Conservation (phyloP, 2,329 filamentous ascomycete genomes). For the Lachnellula subtilissima region DNA sequence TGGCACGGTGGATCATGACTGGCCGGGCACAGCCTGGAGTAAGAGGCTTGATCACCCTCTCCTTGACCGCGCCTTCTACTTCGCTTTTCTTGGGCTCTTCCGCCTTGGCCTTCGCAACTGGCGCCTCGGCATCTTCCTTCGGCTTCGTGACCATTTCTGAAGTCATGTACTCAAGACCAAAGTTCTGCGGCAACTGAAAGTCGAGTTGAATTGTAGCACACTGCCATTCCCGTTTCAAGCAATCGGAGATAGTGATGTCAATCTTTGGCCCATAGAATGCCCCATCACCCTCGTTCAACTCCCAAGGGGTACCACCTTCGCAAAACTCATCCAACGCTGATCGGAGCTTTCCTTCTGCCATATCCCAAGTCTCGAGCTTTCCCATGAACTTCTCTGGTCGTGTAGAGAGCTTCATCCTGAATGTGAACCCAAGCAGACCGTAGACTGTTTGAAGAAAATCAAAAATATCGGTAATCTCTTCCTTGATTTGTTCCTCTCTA, state of each 20-base stretch:
- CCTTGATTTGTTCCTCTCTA: constrained; percentile 67
- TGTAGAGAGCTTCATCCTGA: constrained; percentile 93
- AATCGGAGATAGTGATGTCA: constrained; percentile 90
- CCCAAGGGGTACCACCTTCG: constrained; percentile 66
- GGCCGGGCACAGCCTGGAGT: constrained; percentile 70
- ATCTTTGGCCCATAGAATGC: constrained; percentile 99
- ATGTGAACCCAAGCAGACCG: constrained; percentile 79
- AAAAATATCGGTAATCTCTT: constrained; percentile 77
- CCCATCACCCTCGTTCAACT: constrained; percentile 88
- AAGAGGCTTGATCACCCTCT: constrained; percentile 45
- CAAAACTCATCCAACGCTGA: constrained; percentile 76
- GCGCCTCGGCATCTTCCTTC: constrained; percentile 33
- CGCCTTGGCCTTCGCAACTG: constrained; percentile 36
- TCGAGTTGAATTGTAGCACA: constrained; percentile 94
- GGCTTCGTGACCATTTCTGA: constrained; percentile 52
- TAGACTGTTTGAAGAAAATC: constrained; percentile 80
- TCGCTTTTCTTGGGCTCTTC: constrained; percentile 37
- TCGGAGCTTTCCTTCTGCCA: constrained; percentile 76
- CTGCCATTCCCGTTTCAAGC: constrained; percentile 77
- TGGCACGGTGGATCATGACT: constrained; percentile 83
- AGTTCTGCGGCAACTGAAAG: constrained; percentile 80
- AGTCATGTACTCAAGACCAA: constrained; percentile 81
- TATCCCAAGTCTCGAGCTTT: constrained; percentile 80
- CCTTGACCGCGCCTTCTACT: constrained; percentile 37
- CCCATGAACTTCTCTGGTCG: constrained; percentile 85